Evolutionary conservation across 2,329 filamentous ascomycete species (phyloP).

Genomic region (Parastagonospora nodorum): DNA sequence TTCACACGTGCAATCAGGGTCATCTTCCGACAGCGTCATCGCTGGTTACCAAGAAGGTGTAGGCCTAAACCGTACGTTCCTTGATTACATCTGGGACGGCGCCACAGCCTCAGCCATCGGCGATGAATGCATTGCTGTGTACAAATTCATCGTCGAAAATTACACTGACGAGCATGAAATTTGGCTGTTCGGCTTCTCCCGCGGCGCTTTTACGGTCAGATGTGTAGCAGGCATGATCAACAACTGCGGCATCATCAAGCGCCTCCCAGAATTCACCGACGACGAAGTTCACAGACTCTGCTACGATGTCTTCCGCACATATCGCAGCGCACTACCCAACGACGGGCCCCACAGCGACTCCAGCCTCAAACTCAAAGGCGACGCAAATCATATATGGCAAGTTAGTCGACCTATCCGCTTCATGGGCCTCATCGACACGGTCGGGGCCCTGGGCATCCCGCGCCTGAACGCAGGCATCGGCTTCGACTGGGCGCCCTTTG

Average conservation of each 20-base stretch:
- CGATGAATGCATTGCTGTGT: slow-evolving; percentile 41
- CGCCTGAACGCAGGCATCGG: slow-evolving; percentile 42
- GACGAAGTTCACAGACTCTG: slow-evolving; percentile 31
- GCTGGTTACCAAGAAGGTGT: slow-evolving; percentile 46
- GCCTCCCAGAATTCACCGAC: slow-evolving; percentile 5
- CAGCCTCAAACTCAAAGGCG: slow-evolving; percentile 21
- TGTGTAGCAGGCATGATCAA: slow-evolving; percentile 52
- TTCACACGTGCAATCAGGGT: not conserved
- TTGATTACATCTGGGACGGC: slow-evolving; percentile 45
- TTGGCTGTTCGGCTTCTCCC: slow-evolving; percentile 53
- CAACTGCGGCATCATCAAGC: slow-evolving; percentile 48
- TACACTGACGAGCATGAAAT: slow-evolving; percentile 47
- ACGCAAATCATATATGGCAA: slow-evolving; percentile 32
- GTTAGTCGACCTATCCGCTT: slow-evolving; percentile 37
- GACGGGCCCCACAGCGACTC: slow-evolving; percentile 34
- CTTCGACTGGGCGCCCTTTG: slow-evolving; percentile 43
- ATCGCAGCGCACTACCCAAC: slow-evolving; percentile 31
- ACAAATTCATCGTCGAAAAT: slow-evolving; percentile 44
- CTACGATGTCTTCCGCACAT: slow-evolving; percentile 40
- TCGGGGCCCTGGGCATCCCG: slow-evolving; percentile 42
- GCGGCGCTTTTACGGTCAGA: slow-evolving; percentile 53
- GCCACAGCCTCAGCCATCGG: slow-evolving; percentile 43
- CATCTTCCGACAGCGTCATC: slow-evolving; percentile 12
- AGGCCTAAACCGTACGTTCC: slow-evolving; percentile 42
- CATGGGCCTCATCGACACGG: slow-evolving; percentile 43